A percentile compares a stretch with the other conserved stretches of the same genome.
These are phyloP conservation scores for Skeletonema potamos DNA, from an alignment of 108 stramenopile genomes.

Conservation along the genomic window DNA sequence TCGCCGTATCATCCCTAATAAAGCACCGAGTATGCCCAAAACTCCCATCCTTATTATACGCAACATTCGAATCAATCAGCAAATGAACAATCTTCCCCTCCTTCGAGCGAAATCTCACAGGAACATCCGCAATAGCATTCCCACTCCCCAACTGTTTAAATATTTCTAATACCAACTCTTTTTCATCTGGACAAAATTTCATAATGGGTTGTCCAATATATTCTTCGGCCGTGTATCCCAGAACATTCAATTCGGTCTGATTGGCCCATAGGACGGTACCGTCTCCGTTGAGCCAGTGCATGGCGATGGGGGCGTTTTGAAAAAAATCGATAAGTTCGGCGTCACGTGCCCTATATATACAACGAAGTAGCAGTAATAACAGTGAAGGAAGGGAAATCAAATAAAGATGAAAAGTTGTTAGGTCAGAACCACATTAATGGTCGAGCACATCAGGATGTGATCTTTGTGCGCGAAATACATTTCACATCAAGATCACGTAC, in stretches of 20 bases:
- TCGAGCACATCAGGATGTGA: too few species aligned
- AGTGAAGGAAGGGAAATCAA: too few species aligned
- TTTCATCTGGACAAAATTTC: constrained; percentile 49
- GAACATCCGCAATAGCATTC: constrained; percentile 47
- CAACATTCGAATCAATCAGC: constrained; percentile 58
- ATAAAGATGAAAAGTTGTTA: too few species aligned
- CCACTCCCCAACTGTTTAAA: constrained; percentile 49
- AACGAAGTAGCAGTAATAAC: too few species aligned
- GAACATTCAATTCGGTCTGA: constrained; percentile 50
- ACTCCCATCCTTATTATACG: constrained; percentile 46
- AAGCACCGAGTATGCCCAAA: constrained; percentile 57
- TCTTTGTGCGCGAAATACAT: too few species aligned
- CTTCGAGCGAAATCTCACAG: constrained; percentile 57
- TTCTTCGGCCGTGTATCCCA: constrained; percentile 54
- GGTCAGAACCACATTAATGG: too few species aligned
- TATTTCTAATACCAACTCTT: constrained; percentile 44
- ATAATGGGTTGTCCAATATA: constrained; percentile 46
- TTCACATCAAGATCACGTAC: constrained; percentile 1
- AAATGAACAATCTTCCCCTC: constrained; percentile 49
- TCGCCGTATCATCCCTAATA: constrained; percentile 53
- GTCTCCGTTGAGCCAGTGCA: constrained; percentile 56
- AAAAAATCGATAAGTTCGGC: constrained; percentile 50
- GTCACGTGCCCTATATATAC: constrained; percentile 32
- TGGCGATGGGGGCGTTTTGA: constrained; percentile 59
- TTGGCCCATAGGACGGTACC: constrained; percentile 54